Base-by-base conservation (phyloP, 768 basidiomycete species). In the Leccinum boreale region DNA sequence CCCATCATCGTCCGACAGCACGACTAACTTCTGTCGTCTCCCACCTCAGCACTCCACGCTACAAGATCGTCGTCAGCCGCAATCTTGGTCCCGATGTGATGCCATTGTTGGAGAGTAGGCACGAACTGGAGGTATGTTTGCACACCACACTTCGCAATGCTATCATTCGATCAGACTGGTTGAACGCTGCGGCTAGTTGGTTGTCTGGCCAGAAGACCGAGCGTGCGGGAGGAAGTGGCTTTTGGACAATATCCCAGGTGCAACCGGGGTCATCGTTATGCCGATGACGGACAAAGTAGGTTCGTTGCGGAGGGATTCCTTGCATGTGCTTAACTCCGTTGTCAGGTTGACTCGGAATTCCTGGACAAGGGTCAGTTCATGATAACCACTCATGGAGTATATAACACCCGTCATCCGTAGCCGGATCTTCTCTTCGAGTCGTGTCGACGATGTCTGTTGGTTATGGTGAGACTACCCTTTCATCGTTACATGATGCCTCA, bases 371-470 rank as follows among this genome's bases (percentile, higher is more conserved):
- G 81, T 77, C 21, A 55, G 62, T 60, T 52, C 31, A 48, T 6
- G 9, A 50, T 39, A 6, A 31, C n/a, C 35, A 21, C 21, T 51
- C 21, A 23, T 19, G 17, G 23, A 47, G 54, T 54, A 15, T 63
- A 23, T 14, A 46, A 44, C 57, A 36, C 17, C 39, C n/a, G 15
- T 49, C 11, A 44, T 28, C 49, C 47, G 3, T 62, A 88, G 92
- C 92, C 61, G 93, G 94, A 4, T 77, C 87, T 0, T 77, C 70
- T 50, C 78, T 99, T 9, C 83, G 82, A 46, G 86, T 91, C n/a
- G 82, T 97, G 3, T 96, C 94, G 1, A 97, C 95, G 0, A 90
- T 96, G 85, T 93, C 92, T 17, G 92, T 94, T 19, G 93, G 92
- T 48, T 90, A 87, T 67, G 90, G 92, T 90, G 58, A 56, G 80